Conservation (phyloP, 106 monocot genomes). For the Acorus calamus region DNA sequence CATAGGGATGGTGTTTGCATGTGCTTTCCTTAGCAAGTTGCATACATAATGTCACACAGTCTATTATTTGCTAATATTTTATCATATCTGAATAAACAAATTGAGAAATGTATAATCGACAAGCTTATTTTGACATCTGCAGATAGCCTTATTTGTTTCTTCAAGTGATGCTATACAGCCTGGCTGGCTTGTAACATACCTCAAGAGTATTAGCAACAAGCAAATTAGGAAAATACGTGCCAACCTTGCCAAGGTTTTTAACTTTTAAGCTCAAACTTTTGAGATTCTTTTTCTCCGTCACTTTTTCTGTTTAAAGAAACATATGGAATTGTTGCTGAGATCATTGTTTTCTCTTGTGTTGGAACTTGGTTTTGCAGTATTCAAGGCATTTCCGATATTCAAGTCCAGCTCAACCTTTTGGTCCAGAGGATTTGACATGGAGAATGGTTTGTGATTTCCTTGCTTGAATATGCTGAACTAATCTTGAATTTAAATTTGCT, state of each 20-base stretch:
- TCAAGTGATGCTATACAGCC: slow-evolving; percentile 71
- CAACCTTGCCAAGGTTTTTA: slow-evolving; percentile 61
- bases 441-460: slow-evolving; percentile 56
- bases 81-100: too few species aligned
- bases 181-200: slow-evolving; percentile 73
- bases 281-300: background rate
- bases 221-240: slow-evolving; percentile 63
- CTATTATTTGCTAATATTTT: too few species aligned
- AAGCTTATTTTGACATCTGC: slow-evolving; percentile 4
- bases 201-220: slow-evolving; percentile 34
- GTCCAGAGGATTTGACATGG: slow-evolving; percentile 88
- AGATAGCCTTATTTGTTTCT: slow-evolving; percentile 88
- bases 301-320: background rate
- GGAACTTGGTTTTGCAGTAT: slow-evolving; percentile 31
- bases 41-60: too few species aligned
- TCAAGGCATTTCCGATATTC: slow-evolving; percentile 82
- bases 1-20: too few species aligned
- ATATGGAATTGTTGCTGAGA: background rate
- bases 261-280: background rate
- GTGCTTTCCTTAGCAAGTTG: too few species aligned
- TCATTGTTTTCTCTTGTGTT: background rate
- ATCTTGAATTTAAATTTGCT: too few species aligned
- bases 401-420: slow-evolving; percentile 69
- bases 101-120: too few species aligned
- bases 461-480: background rate